Evolutionary conservation across 164 flowering plant species (phyloP).

Genomic region (Nymphaea thermarum): DNA sequence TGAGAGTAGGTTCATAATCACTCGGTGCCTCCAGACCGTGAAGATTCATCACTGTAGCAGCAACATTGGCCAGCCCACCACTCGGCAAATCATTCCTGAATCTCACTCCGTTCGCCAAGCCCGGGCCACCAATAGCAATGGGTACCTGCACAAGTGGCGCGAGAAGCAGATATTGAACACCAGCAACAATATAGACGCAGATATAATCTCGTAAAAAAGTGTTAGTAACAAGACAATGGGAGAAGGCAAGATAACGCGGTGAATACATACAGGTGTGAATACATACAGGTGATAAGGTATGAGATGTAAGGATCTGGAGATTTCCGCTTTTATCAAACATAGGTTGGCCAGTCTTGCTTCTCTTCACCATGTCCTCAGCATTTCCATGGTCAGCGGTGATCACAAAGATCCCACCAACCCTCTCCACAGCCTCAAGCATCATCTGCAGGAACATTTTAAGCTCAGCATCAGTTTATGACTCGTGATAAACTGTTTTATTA

Average conservation of each 20-base stretch:
- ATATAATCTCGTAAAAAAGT: no score
- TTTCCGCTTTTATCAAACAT: conserved; percentile 69
- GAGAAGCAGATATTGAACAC: background rate
- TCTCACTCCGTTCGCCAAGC: conserved; percentile 56
- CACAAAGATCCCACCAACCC: conserved; percentile 89
- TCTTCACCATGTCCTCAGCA: conserved; percentile 99
- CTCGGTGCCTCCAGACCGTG: conserved; percentile 84
- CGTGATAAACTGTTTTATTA: no score
- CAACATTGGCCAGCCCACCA: conserved; percentile 92
- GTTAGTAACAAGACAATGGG: background rate
- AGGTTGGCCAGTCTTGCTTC: conserved; percentile 77
- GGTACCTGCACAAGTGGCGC: conserved; percentile 50
- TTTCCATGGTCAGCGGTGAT: conserved; percentile 98
- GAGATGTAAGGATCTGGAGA: conserved; percentile 86
- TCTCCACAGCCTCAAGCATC: conserved; percentile 83
- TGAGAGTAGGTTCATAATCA: conserved; percentile 82
- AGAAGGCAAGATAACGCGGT: background rate
- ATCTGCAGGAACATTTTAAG: conserved; percentile 31
- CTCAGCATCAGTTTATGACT: background rate
- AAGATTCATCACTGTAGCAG: conserved; percentile 91
- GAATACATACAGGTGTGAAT: conserved; percentile 18
- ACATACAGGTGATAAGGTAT: conserved; percentile 89
- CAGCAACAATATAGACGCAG: background rate
- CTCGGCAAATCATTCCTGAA: conserved; percentile 67
- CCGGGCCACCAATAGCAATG: conserved; percentile 96